Percentiles rank a stretch among this genome's conserved stretches.
Evolutionary conservation across 768 basidiomycete genomes (phyloP).

Genomic region (Termitomyces sp.): DNA sequence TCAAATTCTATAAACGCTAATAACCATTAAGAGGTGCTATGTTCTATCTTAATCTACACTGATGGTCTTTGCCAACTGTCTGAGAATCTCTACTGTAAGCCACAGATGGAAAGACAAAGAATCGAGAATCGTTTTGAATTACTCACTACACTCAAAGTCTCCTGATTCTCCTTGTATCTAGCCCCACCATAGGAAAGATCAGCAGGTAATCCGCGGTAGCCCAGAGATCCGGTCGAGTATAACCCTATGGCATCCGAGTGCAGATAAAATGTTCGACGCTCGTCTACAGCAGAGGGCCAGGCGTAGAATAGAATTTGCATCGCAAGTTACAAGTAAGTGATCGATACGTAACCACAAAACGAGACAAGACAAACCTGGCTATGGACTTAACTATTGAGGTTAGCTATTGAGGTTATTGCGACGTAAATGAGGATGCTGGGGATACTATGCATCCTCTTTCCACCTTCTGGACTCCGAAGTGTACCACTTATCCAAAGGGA

Average conservation of each 20-base stretch:
- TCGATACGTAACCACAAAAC: background rate
- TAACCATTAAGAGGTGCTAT: conserved; percentile 51
- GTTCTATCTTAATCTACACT: conserved; percentile 51
- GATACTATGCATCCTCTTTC: conserved; percentile 27
- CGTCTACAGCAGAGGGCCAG: conserved; percentile 42
- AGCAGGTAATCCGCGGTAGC: conserved; percentile 34
- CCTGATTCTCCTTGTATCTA: conserved; percentile 26
- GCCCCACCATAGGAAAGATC: conserved; percentile 38
- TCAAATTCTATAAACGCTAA: conserved; percentile 36
- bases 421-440: background rate
- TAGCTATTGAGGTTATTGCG: conserved; percentile 23
- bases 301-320: conserved; percentile 40
- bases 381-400: conserved; percentile 39
- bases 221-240: conserved; percentile 40
- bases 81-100: conserved; percentile 35
- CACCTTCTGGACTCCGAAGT: conserved; percentile 25
- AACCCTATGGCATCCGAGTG: conserved; percentile 32
- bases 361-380: conserved; percentile 19
- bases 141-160: conserved; percentile 43
- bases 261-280: conserved; percentile 44
- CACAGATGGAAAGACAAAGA: conserved; percentile 29
- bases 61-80: background rate
- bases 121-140: conserved; percentile 39
- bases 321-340: background rate
- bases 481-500: conserved; percentile 22